These are phyloP conservation scores for Wickerhamomyces sp. DNA, from an alignment of 1,139 yeast genomes.

Conservation along the genomic window DNA sequence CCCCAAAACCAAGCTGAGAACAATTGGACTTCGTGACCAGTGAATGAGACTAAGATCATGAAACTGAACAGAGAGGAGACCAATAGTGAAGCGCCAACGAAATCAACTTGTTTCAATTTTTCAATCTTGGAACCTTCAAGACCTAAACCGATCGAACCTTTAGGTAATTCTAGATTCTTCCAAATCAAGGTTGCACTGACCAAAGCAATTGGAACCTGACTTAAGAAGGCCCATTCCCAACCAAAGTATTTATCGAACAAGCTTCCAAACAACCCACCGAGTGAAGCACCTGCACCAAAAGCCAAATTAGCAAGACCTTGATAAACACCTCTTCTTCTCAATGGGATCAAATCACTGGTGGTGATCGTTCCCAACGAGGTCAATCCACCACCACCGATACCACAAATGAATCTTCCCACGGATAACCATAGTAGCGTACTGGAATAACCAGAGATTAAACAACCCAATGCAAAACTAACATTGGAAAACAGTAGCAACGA, in stretches of 20 bases:
- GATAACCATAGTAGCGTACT: slow-evolving; percentile 53
- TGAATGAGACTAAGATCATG: slow-evolving; percentile 62
- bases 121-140: slow-evolving; percentile 27
- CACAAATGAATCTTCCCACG: slow-evolving; percentile 57
- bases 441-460: slow-evolving; percentile 47
- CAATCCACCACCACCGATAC: slow-evolving; percentile 65
- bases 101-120: slow-evolving; percentile 56
- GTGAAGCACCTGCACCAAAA: slow-evolving; percentile 64
- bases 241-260: slow-evolving; percentile 58
- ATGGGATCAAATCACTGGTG: slow-evolving; percentile 51
- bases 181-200: slow-evolving; percentile 37
- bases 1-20: slow-evolving; percentile 32
- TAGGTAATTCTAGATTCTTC: slow-evolving; percentile 30
- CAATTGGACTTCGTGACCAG: slow-evolving; percentile 46
- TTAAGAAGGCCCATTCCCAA: slow-evolving; percentile 66
- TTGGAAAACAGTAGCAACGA: slow-evolving; percentile 44
- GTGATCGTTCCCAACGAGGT: slow-evolving; percentile 52
- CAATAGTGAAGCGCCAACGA: slow-evolving; percentile 57
- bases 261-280: slow-evolving; percentile 67
- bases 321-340: slow-evolving; percentile 52
- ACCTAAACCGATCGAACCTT: slow-evolving; percentile 34
- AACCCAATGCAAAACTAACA: slow-evolving; percentile 46
- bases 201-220: slow-evolving; percentile 60
- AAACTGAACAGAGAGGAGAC: slow-evolving; percentile 46
- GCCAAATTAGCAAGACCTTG: slow-evolving; percentile 63